phyloP scores from a whole-genome alignment of 2,329 filamentous ascomycete genomes.

The Tolypocladium cylindrosporum region DNA sequence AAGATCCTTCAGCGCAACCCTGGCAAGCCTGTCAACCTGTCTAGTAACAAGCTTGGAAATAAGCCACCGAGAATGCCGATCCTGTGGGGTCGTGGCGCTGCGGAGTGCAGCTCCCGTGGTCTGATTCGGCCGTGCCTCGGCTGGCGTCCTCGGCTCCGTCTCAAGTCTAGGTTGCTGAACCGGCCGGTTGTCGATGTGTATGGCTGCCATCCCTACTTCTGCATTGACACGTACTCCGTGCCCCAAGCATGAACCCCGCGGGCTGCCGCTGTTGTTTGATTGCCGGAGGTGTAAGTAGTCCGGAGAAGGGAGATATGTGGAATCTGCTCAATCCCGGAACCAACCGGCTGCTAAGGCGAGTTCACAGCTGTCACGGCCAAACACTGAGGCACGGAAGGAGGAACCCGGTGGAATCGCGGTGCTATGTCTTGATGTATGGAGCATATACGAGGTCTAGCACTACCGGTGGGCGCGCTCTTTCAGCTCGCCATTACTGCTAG shows the following conservation, averaged over 20 bases:
- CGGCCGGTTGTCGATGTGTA: too few species aligned
- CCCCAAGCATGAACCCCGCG: neutral
- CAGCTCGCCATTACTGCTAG: too few species aligned
- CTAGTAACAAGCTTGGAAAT: neutral
- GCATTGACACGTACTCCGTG: neutral
- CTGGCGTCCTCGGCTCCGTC: neutral
- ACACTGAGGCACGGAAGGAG: neutral
- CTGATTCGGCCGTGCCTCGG: neutral
- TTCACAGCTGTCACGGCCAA: neutral
- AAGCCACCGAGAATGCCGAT: neutral
- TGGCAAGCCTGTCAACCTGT: too few species aligned
- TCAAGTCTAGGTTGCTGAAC: neutral
- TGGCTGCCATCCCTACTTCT: neutral
- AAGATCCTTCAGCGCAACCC: neutral
- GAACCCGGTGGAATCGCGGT: neutral
- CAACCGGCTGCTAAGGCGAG: neutral
- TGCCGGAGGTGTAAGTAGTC: neutral
- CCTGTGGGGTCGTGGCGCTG: neutral
- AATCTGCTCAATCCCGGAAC: neutral
- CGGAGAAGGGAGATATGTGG: neutral
- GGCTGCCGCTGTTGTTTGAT: neutral
- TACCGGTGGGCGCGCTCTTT: too few species aligned
- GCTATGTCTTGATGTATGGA: too few species aligned
- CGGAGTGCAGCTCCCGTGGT: neutral
- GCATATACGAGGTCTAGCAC: too few species aligned